Base-by-base conservation (phyloP, 192 early-diverging fungal genomes). In the Podila verticillata region DNA sequence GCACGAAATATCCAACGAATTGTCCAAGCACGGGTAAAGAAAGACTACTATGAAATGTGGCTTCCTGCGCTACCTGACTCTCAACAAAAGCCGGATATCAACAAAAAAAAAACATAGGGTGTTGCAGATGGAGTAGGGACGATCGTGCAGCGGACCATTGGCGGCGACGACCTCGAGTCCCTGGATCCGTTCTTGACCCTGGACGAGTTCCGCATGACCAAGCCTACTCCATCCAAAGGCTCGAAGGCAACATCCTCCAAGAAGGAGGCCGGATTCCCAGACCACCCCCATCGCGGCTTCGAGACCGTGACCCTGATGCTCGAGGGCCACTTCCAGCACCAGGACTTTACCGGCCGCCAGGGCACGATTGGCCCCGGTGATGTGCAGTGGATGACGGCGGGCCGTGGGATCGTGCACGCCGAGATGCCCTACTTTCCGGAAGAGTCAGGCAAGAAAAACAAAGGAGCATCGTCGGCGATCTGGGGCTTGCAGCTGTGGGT, bases 251-350 rank as follows among this genome's bases (percentile, higher is more conserved):
- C 36, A 80, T 81, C 58, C 34, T 81, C 31, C 32, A 81, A 54
- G n/a, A 17, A 24, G 8, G 7, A 12, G 3, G 73, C 48, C 13
- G 84, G 85, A 19, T 86, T 87, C 49, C 90, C 91, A 2, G 87
- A 92, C 48, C 92, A 93, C 59, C 92, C 92, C 22, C 92, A 94
- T 61, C 88, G 93, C 35, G 93, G 92, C 29, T 93, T 94, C 29
- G 89, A 92, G 68, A 94, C 93, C 0, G 91, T 93, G 13, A 92
- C 91, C 1, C 91, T 90, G 70, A 82, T 91, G 28, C 63, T 92
- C n/a, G 84, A 89, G 19, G 93, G 93, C 36, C 86, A 88, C 20
- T 57, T 88, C 48, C 82, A 87, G 74, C 92, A 94, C 73, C 85
- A 91, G 73, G 93, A 94, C 74, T 92, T 89, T 71, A 84, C 85